Base-by-base conservation (phyloP, 2,329 filamentous ascomycete genomes). In the Aspergillus spinulosporus region DNA sequence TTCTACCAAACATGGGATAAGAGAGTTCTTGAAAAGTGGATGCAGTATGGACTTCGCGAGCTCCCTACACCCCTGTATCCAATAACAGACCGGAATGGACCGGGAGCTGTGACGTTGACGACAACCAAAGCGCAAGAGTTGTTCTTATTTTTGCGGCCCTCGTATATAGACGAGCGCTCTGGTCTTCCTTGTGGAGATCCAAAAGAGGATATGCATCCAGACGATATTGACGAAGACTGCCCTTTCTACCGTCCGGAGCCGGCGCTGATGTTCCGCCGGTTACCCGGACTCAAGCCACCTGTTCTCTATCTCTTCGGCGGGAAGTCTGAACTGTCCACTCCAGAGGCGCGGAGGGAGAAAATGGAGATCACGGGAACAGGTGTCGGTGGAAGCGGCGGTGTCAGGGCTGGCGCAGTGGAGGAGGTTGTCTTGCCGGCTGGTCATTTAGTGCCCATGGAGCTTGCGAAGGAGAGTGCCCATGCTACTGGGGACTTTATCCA, bases 121-220 rank as follows among this genome's bases (percentile, higher is more conserved):
- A 96, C 91, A 0, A 87, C 88, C 1, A 91, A 91, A 68, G 86
- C 92, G 68, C 89, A 94, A 68, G 89, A 93, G 74, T 86, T 91
- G 51, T 72, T 68, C 37, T 68, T 64, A 4, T 74, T 68, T 53
- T 15, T 66, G 9, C 63, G 70, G 5, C 68, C 71, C 65, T 70
- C 62, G 59, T 67, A 54, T 45, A n/a, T 55, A 2, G 51, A 58
- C 4, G 46, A 49, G 7, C 44, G 54, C 7, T 39, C 50, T 3
- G 61, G 58, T 3, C 46, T 58, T 14, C 32, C 11, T 1, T 21
- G 34, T 6, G 57, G 51, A 2, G n/a, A 14, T 5, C 44, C 47
- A 4, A n/a, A 50, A 12, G 65, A 58, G 5, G 80, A 81, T 34
- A 72, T 74, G 29, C 64, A 72, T 32, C 59, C 65, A 1, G 9